A percentile compares a stretch with the other conserved stretches of the same genome.
Evolutionary conservation across 305 asterid species (phyloP).

Genomic region (Solanum chacoense): DNA sequence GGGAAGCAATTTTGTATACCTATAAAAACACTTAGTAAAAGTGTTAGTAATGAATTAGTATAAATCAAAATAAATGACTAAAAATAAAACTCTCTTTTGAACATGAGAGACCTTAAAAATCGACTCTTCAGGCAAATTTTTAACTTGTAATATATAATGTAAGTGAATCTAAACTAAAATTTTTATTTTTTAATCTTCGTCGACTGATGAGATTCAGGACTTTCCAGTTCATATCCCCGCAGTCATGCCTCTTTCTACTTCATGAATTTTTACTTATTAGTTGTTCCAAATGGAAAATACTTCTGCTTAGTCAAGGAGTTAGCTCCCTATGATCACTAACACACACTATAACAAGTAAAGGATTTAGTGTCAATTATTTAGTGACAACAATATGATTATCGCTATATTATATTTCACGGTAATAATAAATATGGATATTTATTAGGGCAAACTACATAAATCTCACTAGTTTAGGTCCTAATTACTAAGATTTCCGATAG

Average conservation of each 20-base stretch:
- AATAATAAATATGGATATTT: too few species aligned
- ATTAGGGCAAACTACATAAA: too few species aligned
- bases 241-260: background rate
- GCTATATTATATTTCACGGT: too few species aligned
- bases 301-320: background rate
- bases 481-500: too few species aligned
- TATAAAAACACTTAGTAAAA: background rate
- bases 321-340: background rate
- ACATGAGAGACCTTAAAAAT: background rate
- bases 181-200: too few species aligned
- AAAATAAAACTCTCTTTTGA: background rate
- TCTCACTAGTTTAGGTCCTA: too few species aligned
- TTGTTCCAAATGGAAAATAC: background rate
- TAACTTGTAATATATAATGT: background rate
- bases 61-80: background rate
- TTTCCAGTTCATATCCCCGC: background rate
- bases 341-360: background rate
- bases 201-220: background rate
- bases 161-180: background rate
- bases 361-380: background rate
- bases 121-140: too few species aligned
- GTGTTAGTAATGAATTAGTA: background rate
- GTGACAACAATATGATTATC: too few species aligned
- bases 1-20: background rate
- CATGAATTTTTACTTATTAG: background rate